phyloP scores from a whole-genome alignment of 352 stramenopile genomes.

The Phytophthora citricola region DNA sequence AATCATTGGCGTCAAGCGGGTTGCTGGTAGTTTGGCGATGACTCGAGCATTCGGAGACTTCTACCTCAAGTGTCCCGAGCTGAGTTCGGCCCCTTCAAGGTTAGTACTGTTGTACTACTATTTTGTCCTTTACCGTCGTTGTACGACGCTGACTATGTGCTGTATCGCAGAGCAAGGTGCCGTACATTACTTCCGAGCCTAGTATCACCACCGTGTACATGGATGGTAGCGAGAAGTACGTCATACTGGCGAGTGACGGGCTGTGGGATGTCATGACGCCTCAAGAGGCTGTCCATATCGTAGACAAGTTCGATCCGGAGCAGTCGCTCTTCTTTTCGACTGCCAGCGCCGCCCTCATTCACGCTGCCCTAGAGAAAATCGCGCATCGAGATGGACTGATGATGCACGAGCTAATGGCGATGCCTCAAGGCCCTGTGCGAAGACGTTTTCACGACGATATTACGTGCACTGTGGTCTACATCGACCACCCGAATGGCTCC shows the following conservation, averaged over 20 bases:
- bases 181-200: constrained; percentile 80
- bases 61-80: constrained; percentile 92
- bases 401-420: constrained; percentile 71
- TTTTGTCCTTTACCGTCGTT: neutral
- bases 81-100: constrained; percentile 94
- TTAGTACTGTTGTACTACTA: constrained; percentile 12
- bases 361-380: constrained; percentile 75
- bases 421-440: constrained; percentile 53
- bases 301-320: constrained; percentile 62
- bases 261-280: constrained; percentile 82
- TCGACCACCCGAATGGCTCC: constrained; percentile 35
- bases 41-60: constrained; percentile 94
- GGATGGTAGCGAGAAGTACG: constrained; percentile 61
- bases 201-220: constrained; percentile 61
- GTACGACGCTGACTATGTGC: constrained; percentile 4
- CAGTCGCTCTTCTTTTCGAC: constrained; percentile 67
- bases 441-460: constrained; percentile 82
- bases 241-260: constrained; percentile 85
- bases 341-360: constrained; percentile 67
- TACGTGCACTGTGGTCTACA: constrained; percentile 79
- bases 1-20: constrained; percentile 88
- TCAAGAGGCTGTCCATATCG: constrained; percentile 71
- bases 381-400: constrained; percentile 72
- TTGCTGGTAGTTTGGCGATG: constrained; percentile 92
- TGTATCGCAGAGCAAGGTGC: constrained; percentile 67